Evolutionary conservation across 306 rosid species (phyloP).

Genomic region (Quercus aquifolioides): DNA sequence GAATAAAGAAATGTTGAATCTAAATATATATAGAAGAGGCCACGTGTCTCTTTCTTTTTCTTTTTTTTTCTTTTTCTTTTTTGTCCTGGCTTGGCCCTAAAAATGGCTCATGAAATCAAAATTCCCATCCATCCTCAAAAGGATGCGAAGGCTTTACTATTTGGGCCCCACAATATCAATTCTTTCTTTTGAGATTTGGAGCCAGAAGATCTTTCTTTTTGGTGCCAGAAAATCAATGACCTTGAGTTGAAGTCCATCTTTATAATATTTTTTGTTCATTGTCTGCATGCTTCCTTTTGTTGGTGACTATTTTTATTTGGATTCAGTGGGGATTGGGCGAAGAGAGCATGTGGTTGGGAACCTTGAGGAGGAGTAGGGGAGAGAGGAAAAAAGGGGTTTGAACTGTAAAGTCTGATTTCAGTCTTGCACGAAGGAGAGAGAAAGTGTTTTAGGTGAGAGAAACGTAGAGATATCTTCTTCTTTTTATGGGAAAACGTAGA

Average conservation of each 20-base stretch:
- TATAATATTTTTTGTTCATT: background rate
- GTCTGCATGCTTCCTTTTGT: background rate
- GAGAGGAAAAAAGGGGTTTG: too few relatives aligned
- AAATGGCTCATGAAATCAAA: background rate
- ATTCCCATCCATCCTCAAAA: background rate
- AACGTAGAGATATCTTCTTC: too few relatives aligned
- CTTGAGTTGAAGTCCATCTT: background rate
- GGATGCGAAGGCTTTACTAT: conserved; percentile 10
- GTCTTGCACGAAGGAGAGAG: too few relatives aligned
- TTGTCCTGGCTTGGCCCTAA: conserved; percentile 4
- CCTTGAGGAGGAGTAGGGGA: too few relatives aligned
- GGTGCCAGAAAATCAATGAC: background rate
- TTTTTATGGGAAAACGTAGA: too few relatives aligned
- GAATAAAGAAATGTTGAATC: background rate
- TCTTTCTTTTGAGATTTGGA: background rate
- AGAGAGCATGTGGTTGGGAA: too few relatives aligned
- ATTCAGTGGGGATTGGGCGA: too few relatives aligned
- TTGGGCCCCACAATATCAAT: conserved; percentile 7
- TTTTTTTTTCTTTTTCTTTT: too few relatives aligned
- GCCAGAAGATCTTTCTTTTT: background rate
- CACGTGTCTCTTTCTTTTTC: too few relatives aligned
- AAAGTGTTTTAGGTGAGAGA: too few relatives aligned
- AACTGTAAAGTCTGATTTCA: too few relatives aligned
- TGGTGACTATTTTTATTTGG: background rate
- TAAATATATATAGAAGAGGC: too few relatives aligned